phyloP scores from a whole-genome alignment of 176 grass and related monocot genomes.

The Zoysia japonica region DNA sequence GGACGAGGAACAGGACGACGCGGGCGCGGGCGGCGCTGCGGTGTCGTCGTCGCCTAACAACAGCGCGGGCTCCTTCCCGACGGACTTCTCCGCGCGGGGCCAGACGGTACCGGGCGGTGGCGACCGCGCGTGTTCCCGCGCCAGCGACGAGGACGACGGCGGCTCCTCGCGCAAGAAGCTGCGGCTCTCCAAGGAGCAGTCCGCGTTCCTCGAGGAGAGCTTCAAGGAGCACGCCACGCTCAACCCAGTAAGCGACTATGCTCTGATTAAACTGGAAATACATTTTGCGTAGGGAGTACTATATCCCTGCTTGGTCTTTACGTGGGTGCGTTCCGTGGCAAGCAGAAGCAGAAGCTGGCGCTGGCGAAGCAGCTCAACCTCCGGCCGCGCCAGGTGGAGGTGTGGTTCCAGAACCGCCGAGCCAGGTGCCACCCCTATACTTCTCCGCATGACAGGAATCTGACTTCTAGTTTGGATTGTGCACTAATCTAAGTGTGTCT shows the following conservation, averaged over 20 bases:
- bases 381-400: conserved; percentile 81
- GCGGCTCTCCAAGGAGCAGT: conserved; percentile 89
- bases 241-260: conserved; percentile 58
- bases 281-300: background rate
- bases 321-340: background rate
- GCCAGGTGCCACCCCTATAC: conserved; percentile 49
- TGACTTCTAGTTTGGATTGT: background rate
- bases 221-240: conserved; percentile 94
- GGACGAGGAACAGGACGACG: conserved; percentile 43
- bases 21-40: conserved; percentile 29
- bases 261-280: background rate
- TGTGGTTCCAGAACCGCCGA: conserved; percentile 92
- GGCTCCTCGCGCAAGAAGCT: conserved; percentile 77
- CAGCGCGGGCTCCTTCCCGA: conserved; percentile 60
- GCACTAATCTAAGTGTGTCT: background rate
- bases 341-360: conserved; percentile 76
- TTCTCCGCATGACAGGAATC: background rate
- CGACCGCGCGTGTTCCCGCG: conserved; percentile 54
- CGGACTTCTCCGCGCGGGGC: conserved; percentile 45
- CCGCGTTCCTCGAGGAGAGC: conserved; percentile 89
- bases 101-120: conserved; percentile 10
- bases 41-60: conserved; percentile 82
- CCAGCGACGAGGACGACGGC: conserved; percentile 81
- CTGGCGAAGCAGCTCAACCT: conserved; percentile 78
- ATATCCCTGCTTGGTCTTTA: background rate